Conservation (phyloP, 1,284 basidiomycete species). For the Polyporus tsugae region DNA sequence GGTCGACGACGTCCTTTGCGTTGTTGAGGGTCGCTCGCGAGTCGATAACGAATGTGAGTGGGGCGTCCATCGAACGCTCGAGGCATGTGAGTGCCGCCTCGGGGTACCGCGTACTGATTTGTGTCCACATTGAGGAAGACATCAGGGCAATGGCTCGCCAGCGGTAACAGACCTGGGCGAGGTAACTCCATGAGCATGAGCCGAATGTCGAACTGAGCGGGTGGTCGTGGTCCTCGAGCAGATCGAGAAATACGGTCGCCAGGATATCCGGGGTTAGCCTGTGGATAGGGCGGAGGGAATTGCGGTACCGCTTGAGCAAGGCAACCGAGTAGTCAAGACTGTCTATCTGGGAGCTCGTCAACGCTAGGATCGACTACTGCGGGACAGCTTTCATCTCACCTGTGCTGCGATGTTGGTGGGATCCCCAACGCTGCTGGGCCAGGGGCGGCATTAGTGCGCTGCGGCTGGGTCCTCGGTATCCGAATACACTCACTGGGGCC, state of each 20-base stretch:
- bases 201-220: slow-evolving; percentile 36
- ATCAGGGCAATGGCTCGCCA: slow-evolving; percentile 40
- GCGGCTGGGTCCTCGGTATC: background rate
- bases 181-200: slow-evolving; percentile 36
- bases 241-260: slow-evolving; percentile 38
- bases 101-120: slow-evolving; percentile 40
- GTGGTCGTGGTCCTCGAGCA: slow-evolving; percentile 33
- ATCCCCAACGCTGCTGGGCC: slow-evolving; percentile 23
- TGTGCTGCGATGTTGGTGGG: slow-evolving; percentile 27
- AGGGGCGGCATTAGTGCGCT: slow-evolving; percentile 13
- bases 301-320: slow-evolving; percentile 42
- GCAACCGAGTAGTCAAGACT: slow-evolving; percentile 39
- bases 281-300: slow-evolving; percentile 40
- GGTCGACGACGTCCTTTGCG: slow-evolving; percentile 34
- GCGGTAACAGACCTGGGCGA: slow-evolving; percentile 41
- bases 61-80: slow-evolving; percentile 40
- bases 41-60: slow-evolving; percentile 38
- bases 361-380: background rate
- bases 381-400: slow-evolving; percentile 18
- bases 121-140: slow-evolving; percentile 41
- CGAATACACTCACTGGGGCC: slow-evolving; percentile 36
- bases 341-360: slow-evolving; percentile 32
- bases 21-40: slow-evolving; percentile 27
- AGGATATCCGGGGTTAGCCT: slow-evolving; percentile 41
- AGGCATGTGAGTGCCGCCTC: slow-evolving; percentile 39